phyloP scores from a whole-genome alignment of 2,329 filamentous ascomycete genomes.

The Chaetomiaceae sp. region DNA sequence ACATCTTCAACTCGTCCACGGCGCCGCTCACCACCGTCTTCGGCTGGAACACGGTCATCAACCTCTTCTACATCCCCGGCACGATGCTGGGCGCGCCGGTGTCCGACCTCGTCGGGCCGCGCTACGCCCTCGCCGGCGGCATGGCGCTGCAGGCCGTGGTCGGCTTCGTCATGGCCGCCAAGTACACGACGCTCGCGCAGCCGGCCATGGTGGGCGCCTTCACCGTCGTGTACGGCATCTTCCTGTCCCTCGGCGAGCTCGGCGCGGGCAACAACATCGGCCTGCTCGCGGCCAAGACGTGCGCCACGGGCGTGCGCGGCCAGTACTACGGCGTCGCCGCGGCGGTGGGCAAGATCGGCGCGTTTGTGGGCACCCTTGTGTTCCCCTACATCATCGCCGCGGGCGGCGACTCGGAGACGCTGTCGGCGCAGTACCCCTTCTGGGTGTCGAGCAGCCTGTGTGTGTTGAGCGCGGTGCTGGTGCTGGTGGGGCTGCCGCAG shows the following conservation, averaged over 20 bases:
- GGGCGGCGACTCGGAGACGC: slow-evolving; percentile 48
- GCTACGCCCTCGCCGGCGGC: slow-evolving; percentile 66
- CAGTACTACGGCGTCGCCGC: slow-evolving; percentile 70
- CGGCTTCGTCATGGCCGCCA: slow-evolving; percentile 84
- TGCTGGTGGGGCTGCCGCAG: slow-evolving; percentile 64
- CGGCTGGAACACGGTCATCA: slow-evolving; percentile 85
- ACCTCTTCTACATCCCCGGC: slow-evolving; percentile 83
- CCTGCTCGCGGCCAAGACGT: slow-evolving; percentile 79
- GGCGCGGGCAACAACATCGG: slow-evolving; percentile 92
- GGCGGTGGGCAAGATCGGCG: slow-evolving; percentile 70
- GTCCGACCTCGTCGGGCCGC: slow-evolving; percentile 75
- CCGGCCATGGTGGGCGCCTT: slow-evolving; percentile 67
- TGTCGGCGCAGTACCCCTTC: slow-evolving; percentile 79
- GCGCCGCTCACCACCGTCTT: slow-evolving; percentile 71
- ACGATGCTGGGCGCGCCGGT: slow-evolving; percentile 72
- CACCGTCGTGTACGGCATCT: slow-evolving; percentile 74
- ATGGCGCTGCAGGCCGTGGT: slow-evolving; percentile 70
- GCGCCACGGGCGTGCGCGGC: slow-evolving; percentile 81
- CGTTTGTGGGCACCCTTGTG: slow-evolving; percentile 81
- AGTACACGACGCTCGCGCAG: slow-evolving; percentile 66
- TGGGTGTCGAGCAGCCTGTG: slow-evolving; percentile 77
- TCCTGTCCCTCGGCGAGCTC: slow-evolving; percentile 72
- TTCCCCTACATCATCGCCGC: slow-evolving; percentile 68
- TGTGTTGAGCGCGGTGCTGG: slow-evolving; percentile 65
- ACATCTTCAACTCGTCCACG: slow-evolving; percentile 51